A percentile compares a stretch with the other conserved stretches of the same genome.
Conservation (phyloP, 768 basidiomycete genomes). For the Collybia sp. region DNA sequence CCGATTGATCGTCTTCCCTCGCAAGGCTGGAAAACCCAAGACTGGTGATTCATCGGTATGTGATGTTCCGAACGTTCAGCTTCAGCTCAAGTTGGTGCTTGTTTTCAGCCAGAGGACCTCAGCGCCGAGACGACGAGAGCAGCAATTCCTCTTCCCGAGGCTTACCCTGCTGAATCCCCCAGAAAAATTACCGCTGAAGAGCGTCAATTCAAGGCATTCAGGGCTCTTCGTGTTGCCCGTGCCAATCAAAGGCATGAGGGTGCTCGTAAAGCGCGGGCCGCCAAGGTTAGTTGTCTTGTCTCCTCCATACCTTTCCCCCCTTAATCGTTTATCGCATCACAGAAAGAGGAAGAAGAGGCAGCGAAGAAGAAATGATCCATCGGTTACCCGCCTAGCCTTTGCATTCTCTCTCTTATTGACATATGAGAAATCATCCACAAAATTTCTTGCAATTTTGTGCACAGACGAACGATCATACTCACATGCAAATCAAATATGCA, state of each 20-base stretch:
- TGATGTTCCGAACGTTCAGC: constrained; percentile 12
- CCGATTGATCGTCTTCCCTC: constrained; percentile 94
- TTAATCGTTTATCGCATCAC: constrained; percentile 7
- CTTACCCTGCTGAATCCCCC: constrained; percentile 73
- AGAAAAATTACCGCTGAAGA: constrained; percentile 92
- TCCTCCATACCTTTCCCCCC: constrained; percentile 9
- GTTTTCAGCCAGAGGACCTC: constrained; percentile 75
- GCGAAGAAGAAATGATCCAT: constrained; percentile 79
- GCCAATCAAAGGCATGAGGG: constrained; percentile 84
- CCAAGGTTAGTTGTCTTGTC: constrained; percentile 56
- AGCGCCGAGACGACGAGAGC: constrained; percentile 69
- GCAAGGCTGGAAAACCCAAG: constrained; percentile 93
- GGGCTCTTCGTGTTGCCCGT: constrained; percentile 80
- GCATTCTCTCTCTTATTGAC: constrained; percentile 12
- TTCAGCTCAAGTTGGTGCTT: constrained; percentile 1
- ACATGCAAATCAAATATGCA: too few species aligned
- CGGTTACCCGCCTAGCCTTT: constrained; percentile 7
- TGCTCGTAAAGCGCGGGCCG: constrained; percentile 77
- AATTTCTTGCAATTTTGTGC: constrained; percentile 15
- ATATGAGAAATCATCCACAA: constrained; percentile 17
- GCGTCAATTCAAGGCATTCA: constrained; percentile 84
- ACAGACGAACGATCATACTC: too few species aligned
- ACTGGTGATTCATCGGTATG: constrained; percentile 89
- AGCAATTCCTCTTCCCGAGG: constrained; percentile 60
- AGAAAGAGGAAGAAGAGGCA: constrained; percentile 92